Base-by-base conservation (phyloP, 148 eudicot genomes). In the Polygonum aviculare region DNA sequence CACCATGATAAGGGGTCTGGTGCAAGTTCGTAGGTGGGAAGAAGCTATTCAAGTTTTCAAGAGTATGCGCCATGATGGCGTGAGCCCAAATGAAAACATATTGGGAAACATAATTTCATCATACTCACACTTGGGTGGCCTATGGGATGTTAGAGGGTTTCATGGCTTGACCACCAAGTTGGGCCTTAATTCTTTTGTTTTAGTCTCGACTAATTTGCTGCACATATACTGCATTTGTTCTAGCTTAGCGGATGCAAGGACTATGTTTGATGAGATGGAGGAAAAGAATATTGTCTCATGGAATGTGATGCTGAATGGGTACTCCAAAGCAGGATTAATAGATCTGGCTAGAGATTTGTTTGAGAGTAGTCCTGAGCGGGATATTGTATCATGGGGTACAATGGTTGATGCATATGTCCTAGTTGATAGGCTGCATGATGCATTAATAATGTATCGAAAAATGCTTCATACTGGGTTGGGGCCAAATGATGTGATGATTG, bases 271-370 rank as follows among this genome's bases (percentile, higher is more conserved):
- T 83, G 88, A 85, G 62, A 93, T 93, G 88, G 76, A 80, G 22
- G 92, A 91, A 60, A 87, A 74, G 78, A 93, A 90, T 82, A 75
- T 87, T 41, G 98, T 93, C 85, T 79, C 96, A 0, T 86, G 91
- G 93, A 93, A 93, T 86, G 98, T 93, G 52, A 86, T 93, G 98
- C 75, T 93, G 81, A 93, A 93, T 85, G 98, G 98, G 62, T 93
- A 90, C 76, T 80, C 89, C 0, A 93, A 93, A 79, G 92, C 83
- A 0, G 84, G 84, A 52, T 40, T 81, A 55, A 70, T 88, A 65
- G 89, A 85, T 78, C 79, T 76, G 73, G 95, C 89, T 10, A 86
- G 84, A 78, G 87, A 80, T 73, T 73, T 93, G 60, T 93, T 93
- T 85, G 96, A 91, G 45, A 84, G 70, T 77, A 84, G 87, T 67